Evolutionary conservation across 208 protist species (phyloP).

Genomic region (Trichomonas gallinae): DNA sequence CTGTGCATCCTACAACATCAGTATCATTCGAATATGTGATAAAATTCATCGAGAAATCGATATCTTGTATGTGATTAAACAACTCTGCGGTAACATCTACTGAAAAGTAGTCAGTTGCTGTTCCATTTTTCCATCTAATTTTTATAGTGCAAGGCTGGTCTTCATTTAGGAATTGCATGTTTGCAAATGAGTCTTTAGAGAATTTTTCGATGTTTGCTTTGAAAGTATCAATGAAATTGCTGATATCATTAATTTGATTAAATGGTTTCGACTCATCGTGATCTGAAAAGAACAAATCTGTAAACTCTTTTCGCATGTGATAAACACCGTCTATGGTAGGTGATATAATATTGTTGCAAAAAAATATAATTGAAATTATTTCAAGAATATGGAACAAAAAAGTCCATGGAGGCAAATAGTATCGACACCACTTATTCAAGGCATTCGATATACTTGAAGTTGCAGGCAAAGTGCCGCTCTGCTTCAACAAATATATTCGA

Average conservation of each 20-base stretch:
- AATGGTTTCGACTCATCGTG: not conserved
- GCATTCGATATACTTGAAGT: not conserved
- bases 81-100: not conserved
- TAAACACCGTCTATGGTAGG: not conserved
- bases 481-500: not conserved
- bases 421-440: not conserved
- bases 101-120: not conserved
- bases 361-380: not conserved
- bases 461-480: not conserved
- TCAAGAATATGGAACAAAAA: not conserved
- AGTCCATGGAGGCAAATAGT: not conserved
- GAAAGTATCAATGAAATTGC: not conserved
- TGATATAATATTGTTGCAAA: not conserved
- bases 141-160: not conserved
- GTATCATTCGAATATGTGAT: not conserved
- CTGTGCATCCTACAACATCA: not conserved
- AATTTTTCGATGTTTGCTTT: not conserved
- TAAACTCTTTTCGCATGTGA: not conserved
- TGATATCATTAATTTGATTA: not conserved
- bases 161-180: not conserved
- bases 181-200: not conserved
- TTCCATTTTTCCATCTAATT: not conserved
- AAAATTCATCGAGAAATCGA: not conserved
- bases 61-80: not conserved
- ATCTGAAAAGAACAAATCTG: not conserved